A percentile compares a stretch with the other conserved stretches of the same genome.
These are phyloP conservation scores for Boechera stricta DNA, from an alignment of 345 rosid genomes.

Conservation along the genomic window DNA sequence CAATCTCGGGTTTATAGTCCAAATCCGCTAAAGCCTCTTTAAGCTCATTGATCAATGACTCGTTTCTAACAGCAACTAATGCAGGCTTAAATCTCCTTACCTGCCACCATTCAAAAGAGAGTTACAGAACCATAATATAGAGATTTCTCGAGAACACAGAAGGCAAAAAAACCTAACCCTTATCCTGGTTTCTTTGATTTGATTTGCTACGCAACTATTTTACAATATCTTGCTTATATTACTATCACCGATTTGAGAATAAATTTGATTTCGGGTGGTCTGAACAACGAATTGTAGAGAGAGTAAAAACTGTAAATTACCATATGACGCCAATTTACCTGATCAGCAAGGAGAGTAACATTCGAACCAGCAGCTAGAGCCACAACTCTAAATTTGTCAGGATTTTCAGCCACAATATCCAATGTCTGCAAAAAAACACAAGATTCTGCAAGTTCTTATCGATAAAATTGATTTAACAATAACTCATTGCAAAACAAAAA, in stretches of 20 bases:
- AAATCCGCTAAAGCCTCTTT: constrained; percentile 83
- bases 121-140: constrained; percentile 3
- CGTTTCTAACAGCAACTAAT: constrained; percentile 79
- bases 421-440: constrained; percentile 62
- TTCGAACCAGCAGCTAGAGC: constrained; percentile 98
- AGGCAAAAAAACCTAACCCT: not conserved
- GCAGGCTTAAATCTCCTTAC: constrained; percentile 86
- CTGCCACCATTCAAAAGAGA: constrained; percentile 50
- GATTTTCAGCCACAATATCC: constrained; percentile 90
- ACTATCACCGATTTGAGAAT: not conserved
- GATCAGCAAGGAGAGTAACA: constrained; percentile 91
- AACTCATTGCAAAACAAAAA: not conserved
- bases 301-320: not conserved
- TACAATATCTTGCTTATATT: not conserved
- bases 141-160: constrained; percentile 1
- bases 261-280: not conserved
- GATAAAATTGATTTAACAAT: not conserved
- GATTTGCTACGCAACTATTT: not conserved
- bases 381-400: constrained; percentile 86
- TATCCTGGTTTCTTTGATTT: constrained; percentile 13
- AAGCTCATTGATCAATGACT: constrained; percentile 72
- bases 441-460: not conserved
- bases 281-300: not conserved
- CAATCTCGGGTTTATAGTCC: constrained; percentile 85
- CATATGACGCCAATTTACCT: constrained; percentile 52